A percentile compares a stretch with the other conserved stretches of the same genome.
These are phyloP conservation scores for Geranium brycei DNA, from an alignment of 345 rosid species.

Conservation along the genomic window DNA sequence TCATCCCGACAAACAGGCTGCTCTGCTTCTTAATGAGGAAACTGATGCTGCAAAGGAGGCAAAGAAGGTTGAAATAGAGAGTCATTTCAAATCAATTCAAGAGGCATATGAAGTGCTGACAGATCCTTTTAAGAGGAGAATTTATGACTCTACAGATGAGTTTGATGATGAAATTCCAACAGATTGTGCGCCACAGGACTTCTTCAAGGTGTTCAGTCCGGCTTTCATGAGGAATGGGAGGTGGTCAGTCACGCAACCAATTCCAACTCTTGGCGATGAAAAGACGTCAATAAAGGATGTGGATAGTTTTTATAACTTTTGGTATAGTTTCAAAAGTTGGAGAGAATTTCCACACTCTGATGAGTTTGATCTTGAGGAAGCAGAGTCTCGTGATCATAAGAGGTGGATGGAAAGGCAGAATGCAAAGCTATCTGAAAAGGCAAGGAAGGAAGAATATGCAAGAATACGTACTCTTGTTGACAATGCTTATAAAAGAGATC, in stretches of 20 bases:
- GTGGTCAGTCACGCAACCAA: conserved; percentile 79
- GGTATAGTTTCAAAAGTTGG: conserved; percentile 96
- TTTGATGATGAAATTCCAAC: conserved; percentile 89
- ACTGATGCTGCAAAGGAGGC: conserved; percentile 35
- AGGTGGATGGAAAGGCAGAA: conserved; percentile 99
- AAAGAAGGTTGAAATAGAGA: conserved; percentile 66
- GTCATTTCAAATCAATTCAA: conserved; percentile 74
- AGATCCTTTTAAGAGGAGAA: conserved; percentile 81
- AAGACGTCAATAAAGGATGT: conserved; percentile 18
- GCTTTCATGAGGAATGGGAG: conserved; percentile 94
- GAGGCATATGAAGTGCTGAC: conserved; percentile 87
- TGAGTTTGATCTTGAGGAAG: conserved; percentile 88
- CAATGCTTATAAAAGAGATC: conserved; percentile 87
- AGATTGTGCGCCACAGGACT: conserved; percentile 78
- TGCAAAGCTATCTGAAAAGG: conserved; percentile 65
- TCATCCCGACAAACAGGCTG: conserved; percentile 92
- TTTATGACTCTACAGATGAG: conserved; percentile 23
- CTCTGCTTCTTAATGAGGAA: conserved; percentile 74
- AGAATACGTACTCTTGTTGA: conserved; percentile 77
- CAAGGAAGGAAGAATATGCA: conserved; percentile 88
- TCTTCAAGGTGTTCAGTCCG: conserved; percentile 91
- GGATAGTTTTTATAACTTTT: conserved; percentile 52
- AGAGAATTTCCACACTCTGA: conserved; percentile 95
- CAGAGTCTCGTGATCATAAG: conserved; percentile 92
- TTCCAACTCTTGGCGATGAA: conserved; percentile 72